Conservation (phyloP, 176 grass and related monocot genomes). For the Melocanna baccifera region DNA sequence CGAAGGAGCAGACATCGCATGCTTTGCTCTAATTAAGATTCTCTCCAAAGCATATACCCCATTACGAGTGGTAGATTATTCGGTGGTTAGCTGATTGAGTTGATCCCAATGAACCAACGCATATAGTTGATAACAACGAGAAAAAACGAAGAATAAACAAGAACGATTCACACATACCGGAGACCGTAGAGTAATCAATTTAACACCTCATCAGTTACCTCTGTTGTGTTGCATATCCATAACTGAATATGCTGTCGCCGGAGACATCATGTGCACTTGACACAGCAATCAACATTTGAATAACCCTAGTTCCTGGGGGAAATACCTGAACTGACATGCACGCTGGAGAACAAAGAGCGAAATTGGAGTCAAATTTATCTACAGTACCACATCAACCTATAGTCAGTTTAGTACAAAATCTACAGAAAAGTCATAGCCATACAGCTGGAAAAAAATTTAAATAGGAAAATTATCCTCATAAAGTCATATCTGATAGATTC, state of each 20-base stretch:
- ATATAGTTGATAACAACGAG: not conserved
- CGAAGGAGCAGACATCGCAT: not conserved
- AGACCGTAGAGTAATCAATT: not conserved
- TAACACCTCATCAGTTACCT: not conserved
- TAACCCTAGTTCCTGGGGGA: not conserved
- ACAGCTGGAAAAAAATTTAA: not conserved
- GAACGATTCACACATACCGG: not conserved
- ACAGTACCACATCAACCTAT: not conserved
- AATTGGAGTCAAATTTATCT: not conserved
- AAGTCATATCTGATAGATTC: not conserved
- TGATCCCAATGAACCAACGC: not conserved
- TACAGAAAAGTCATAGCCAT: not conserved
- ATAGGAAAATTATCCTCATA: not conserved
- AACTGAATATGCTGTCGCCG: not conserved
- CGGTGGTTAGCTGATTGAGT: constrained; percentile 19
- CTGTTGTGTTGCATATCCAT: not conserved
- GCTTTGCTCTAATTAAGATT: not conserved
- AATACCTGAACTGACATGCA: not conserved
- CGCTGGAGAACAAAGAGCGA: not conserved
- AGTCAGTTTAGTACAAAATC: not conserved
- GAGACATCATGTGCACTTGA: not conserved
- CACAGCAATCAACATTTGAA: not conserved
- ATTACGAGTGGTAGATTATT: not conserved
- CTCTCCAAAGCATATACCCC: not conserved
- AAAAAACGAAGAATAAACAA: not conserved